Evolutionary conservation across 306 rosid species (phyloP), one percentile per base, ranked within the genome.

Genomic region (Heteromeles arbutifolia): DNA sequence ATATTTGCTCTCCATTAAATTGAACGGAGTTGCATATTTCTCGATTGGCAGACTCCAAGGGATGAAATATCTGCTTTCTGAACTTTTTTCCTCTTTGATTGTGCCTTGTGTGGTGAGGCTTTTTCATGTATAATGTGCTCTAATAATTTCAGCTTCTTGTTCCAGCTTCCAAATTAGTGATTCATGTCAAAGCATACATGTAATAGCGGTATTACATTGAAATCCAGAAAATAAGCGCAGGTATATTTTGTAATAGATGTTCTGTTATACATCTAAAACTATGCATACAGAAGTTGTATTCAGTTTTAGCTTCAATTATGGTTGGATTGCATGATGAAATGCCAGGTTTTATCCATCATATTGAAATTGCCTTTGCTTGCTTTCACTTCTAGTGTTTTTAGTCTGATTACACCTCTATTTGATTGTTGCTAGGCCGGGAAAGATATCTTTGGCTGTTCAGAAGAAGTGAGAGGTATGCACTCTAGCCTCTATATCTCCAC

Each of bases 361-460:
- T 70, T 43, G 58, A 53, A 74, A 67, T 26, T 45, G 11, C 70
- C 58, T n/a, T n/a, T n/a, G n/a, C n/a, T 26, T 2, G 44, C 44
- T 70, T 82, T 70, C 70, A 22, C 57, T 61, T 83, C 48, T 73
- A 64, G 48, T 72, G 63, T 75, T 75, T 34, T 73, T 67, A 41
- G 53, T 77, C 82, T 65, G 83, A 85, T 82, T 72, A 82, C 79
- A 24, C 71, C 64, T 67, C 69, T 77, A 75, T 75, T 80, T 76
- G 18, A 18, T 71, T 86, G 85, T 81, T 91, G 84, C 74, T 69
- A 84, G 93, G 89, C 69, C 65, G 80, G 86, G 69, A 80, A 75
- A 77, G 76, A 74, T 65, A 28, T 44, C 80, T 29, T 74, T 67
- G 78, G 52, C 81, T 77, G 58, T 75, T 79, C 54, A 78, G 70